Conservation (phyloP, 176 grass and related monocot species). For the Oryza australiensis region DNA sequence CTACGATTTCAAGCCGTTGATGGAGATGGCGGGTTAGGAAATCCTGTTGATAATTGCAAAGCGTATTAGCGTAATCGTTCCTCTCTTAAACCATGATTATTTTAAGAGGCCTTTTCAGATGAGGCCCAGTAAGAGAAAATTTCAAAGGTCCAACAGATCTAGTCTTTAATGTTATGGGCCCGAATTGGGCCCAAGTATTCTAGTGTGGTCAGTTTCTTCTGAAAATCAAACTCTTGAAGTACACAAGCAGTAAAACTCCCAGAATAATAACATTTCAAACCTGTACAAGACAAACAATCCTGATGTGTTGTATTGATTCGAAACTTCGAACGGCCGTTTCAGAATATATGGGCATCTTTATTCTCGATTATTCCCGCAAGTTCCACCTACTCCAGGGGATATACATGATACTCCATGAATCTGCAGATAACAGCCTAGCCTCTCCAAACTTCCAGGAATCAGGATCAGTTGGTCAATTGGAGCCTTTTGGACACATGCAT, state of each 20-base stretch:
- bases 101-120: neutral
- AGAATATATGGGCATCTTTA: neutral
- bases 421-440: neutral
- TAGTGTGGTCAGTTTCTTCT: neutral
- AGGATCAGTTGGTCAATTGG: neutral
- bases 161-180: neutral
- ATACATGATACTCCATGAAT: neutral
- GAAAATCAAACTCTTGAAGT: neutral
- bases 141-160: neutral
- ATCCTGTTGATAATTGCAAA: neutral
- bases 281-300: neutral
- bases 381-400: neutral
- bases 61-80: neutral
- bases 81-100: neutral
- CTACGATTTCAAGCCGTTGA: slow-evolving; percentile 7
- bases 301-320: neutral
- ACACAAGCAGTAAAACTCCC: no score
- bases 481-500: neutral
- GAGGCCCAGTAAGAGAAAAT: neutral
- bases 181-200: neutral
- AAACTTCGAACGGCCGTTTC: neutral
- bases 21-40: neutral
- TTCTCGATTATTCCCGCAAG: neutral
- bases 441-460: neutral
- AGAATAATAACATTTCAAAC: neutral